Base-by-base conservation (phyloP, 129 eudicot genomes). In the Cynara cardunculus region DNA sequence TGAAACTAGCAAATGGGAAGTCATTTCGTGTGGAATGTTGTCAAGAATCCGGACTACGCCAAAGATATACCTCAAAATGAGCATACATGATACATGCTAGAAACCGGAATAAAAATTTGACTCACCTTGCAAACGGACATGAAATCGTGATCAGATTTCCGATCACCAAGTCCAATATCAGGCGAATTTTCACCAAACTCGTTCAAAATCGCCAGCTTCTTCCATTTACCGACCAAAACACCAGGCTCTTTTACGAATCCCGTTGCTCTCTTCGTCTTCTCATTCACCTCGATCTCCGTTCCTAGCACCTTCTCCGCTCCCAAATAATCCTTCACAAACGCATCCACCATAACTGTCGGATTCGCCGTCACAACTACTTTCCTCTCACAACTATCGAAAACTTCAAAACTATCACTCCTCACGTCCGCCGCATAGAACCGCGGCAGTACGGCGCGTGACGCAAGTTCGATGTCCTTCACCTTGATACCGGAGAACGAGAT, bases 281-380 rank as follows among this genome's bases (percentile, higher is more conserved):
- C 87, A 66, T 96, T 87, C 83, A 96, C 97, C 88, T 96, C 99
- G 13, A 96, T 93, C 81, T 91, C 95, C 30, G 99, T 96, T 2
- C 99, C 99, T 13, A 96, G 69, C 73, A 96, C 99, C 84, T 93
- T 96, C 72, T 93, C 98, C 16, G 86, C 98, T 32, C 99, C 99
- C 88, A 96, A 83, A 84, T 59, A 92, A 7, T 93, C 98, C 92
- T 83, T 96, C 74, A 87, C 97, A 35, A 96, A 96, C 71, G 94
- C 85, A 81, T 96, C 99, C 84, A 96, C 98, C 99, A 96, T 96
- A 2, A 96, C 81, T 25, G 86, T 89, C 76, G 99, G 99, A 56
- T 96, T 96, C 70, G 99, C 99, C 69, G 99, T 96, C 24, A 96
- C 94, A 49, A 96, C 88, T 18, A 93, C 98, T 46, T 90, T 89